Base-by-base conservation (phyloP, 345 rosid genomes). In the Zanthoxylum bungeanum region DNA sequence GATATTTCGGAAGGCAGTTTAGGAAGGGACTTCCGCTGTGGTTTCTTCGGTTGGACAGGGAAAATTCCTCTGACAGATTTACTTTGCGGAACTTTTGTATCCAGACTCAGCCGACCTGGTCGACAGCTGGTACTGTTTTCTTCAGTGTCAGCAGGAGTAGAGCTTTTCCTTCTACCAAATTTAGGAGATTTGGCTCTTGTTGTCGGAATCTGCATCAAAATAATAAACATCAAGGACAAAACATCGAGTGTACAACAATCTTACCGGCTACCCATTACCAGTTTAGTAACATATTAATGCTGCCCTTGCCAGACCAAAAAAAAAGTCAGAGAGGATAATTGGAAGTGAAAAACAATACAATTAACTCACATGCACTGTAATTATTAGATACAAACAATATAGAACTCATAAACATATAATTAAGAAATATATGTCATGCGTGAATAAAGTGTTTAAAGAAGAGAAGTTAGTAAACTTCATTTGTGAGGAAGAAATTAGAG, bases 101-200 rank as follows among this genome's bases (percentile, higher is more conserved):
- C 98, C 69, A 96, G 80, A 85, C 99, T 93, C 57, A 88, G 74
- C 58, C 96, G 85, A 42, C 80, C 79, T 4, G 49, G 9, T 72
- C 59, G 81, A 56, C 64, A 73, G 59, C 70, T 81, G 46, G 61
- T 70, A 60, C 60, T 74, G 69, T 77, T 81, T 79, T 76, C 92
- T 78, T 86, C 93, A 28, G 86, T 55, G 33, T 90, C 96, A 4
- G 59, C 73, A 24, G 76, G 50, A 25, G 76, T 63, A 7, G 82
- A 69, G 76, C 75, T 80, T 85, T 96, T 96, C 76, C 69, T 96
- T 64, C 99, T 73, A 46, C 99, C 99, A 28, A 96, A 90, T 77
- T 93, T 96, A 14, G 99, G 99, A 81, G 99, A 96, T 85, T 90
- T 96, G 21, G 99, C 85, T 80, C 98, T 87, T 50, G 99, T 96